Evolutionary conservation across 441 rosid genomes (phyloP), one percentile per base, ranked within the genome.

Genomic region (Geranium incanum): DNA sequence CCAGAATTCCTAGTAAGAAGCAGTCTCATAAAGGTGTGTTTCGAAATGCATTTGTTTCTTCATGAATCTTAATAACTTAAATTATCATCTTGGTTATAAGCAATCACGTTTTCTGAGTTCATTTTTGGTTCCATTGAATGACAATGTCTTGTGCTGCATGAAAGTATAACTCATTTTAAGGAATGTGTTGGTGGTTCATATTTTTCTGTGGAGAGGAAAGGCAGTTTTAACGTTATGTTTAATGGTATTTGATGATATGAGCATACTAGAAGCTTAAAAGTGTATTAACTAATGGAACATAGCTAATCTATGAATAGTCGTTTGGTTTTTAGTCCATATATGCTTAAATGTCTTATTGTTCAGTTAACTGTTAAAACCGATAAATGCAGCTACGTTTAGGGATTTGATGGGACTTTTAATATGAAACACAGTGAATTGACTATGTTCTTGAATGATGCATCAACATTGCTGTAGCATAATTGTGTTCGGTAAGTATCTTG

Each of bases 1-100:
- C 82, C 72, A 76, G 81, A 81, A 74, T 76, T 66, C 78, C 80
- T 80, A 74, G 80, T 62, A 81, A 71, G 83, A 83, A 77, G 71
- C 78, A 57, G 64, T 79, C 75, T 68, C 74, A 68, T 43, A 84
- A 83, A 82, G 86, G 89, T 86, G 19, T 70, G 79, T 55, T 59
- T 23, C 33, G 16, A 59, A 59, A 19, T 16, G 33, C 64, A 6
- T 50, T 13, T 50, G 13, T 16, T 19, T 18, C 21, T 60, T 18
- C 28, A 52, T 6, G 36, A 16, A 60, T 60, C 64, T 59, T 60
- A 60, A 28, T 18, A 18, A 19, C 19, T 21, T 60, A 60, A 11
- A 23, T 19, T 59, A 7, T 59, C 64, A 59, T 19, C 9, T 28
- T 59, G 36, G 64, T 18, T 60, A 59, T 15, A 60, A 60, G 65